Evolutionary conservation across 1,139 yeast species (phyloP).

Genomic region (Yamadazyma conglobata): DNA sequence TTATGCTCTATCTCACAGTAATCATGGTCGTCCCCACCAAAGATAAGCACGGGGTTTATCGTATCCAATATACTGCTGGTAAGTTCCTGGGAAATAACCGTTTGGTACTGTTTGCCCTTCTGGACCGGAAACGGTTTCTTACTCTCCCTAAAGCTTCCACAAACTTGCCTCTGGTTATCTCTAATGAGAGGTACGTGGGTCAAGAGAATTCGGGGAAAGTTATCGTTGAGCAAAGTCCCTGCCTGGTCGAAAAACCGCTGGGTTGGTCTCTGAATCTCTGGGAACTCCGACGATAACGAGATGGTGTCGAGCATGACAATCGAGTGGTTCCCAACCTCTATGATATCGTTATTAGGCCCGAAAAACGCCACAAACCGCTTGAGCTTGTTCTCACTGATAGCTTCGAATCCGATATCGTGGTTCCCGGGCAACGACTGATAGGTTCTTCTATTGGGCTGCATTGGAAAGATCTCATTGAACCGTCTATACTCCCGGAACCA

Average conservation of each 20-base stretch:
- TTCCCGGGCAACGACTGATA: slow-evolving; percentile 79
- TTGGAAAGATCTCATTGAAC: slow-evolving; percentile 61
- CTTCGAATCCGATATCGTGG: slow-evolving; percentile 93
- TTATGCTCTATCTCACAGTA: slow-evolving; percentile 64
- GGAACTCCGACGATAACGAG: slow-evolving; percentile 54
- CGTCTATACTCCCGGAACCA: slow-evolving; percentile 77
- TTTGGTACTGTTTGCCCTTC: slow-evolving; percentile 62
- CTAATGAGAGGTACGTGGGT: slow-evolving; percentile 52
- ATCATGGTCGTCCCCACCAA: slow-evolving; percentile 97
- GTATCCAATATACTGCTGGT: slow-evolving; percentile 53
- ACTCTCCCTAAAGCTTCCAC: slow-evolving; percentile 53
- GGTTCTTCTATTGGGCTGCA: slow-evolving; percentile 44
- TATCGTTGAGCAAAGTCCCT: slow-evolving; percentile 19
- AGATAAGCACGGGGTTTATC: slow-evolving; percentile 63
- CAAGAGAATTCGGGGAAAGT: slow-evolving; percentile 64
- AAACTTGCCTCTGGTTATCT: slow-evolving; percentile 25
- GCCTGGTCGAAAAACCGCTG: slow-evolving; percentile 24
- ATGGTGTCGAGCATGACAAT: slow-evolving; percentile 77
- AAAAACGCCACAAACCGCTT: slow-evolving; percentile 67
- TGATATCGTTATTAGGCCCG: slow-evolving; percentile 61
- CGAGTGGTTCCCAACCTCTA: slow-evolving; percentile 70
- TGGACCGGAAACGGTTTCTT: slow-evolving; percentile 57
- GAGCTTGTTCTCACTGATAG: slow-evolving; percentile 48
- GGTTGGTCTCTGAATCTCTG: slow-evolving; percentile 21
- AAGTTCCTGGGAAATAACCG: slow-evolving; percentile 49